Percentiles rank a stretch among this genome's conserved stretches.
Conservation (phyloP, 257 asterid species). For the Salvia miltiorrhiza region DNA sequence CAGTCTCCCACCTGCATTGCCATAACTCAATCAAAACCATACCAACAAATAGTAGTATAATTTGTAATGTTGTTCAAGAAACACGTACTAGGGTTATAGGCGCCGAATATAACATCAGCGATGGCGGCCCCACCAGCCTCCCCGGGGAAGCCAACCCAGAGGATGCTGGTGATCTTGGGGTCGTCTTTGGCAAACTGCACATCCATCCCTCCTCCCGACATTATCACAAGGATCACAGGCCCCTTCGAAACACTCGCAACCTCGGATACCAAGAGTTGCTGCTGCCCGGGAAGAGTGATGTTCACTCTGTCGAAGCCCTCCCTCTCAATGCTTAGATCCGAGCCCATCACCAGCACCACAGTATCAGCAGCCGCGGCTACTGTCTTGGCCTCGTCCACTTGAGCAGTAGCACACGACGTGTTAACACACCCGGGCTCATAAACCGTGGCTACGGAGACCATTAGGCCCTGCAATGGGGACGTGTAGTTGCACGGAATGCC, state of each 20-base stretch:
- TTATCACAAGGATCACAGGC: constrained; percentile 80
- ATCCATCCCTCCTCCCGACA: constrained; percentile 94
- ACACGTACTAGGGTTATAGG: constrained; percentile 67
- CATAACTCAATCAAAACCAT: too few species aligned
- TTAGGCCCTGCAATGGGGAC: constrained; percentile 62
- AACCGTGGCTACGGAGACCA: constrained; percentile 44
- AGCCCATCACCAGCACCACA: constrained; percentile 77
- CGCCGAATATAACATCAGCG: constrained; percentile 69
- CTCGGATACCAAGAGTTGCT: constrained; percentile 44
- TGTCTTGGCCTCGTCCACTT: constrained; percentile 52
- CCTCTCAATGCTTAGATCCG: constrained; percentile 65
- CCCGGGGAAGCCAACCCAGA: constrained; percentile 96
- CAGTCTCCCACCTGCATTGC: constrained; percentile 62
- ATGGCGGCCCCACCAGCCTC: constrained; percentile 93
- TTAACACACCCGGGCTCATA: constrained; percentile 56
- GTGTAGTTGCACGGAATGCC: constrained; percentile 75
- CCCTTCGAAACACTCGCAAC: constrained; percentile 71
- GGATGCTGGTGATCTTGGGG: constrained; percentile 65
- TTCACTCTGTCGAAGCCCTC: constrained; percentile 58
- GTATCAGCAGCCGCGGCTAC: constrained; percentile 66
- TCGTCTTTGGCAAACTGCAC: constrained; percentile 67
- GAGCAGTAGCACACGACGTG: constrained; percentile 52
- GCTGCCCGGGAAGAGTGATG: constrained; percentile 91
- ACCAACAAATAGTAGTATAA: too few species aligned
- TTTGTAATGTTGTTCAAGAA: too few species aligned